phyloP scores from a whole-genome alignment of 768 basidiomycete genomes.

The Ephemerocybe angulata region DNA sequence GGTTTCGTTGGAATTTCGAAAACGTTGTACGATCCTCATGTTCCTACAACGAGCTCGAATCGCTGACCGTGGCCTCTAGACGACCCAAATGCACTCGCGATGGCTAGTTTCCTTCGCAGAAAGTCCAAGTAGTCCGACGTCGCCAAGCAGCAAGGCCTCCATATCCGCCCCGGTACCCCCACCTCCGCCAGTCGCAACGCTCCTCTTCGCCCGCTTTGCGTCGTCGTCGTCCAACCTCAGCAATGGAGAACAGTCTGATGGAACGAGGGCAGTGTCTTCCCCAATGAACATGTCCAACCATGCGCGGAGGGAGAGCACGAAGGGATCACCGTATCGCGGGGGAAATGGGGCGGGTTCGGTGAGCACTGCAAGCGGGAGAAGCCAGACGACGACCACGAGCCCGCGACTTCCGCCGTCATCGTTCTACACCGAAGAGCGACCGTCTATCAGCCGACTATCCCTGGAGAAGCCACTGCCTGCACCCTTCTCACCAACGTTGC shows the following conservation, averaged over 20 bases:
- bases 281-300: slow-evolving; percentile 33
- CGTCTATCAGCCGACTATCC: neutral
- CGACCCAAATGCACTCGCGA: slow-evolving; percentile 21
- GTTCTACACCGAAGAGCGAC: slow-evolving; percentile 11
- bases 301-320: slow-evolving; percentile 10
- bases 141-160: slow-evolving; percentile 10
- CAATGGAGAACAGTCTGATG: slow-evolving; percentile 10
- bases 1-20: neutral
- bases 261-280: slow-evolving; percentile 32
- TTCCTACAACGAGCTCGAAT: neutral
- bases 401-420: slow-evolving; percentile 12
- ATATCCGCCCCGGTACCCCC: neutral
- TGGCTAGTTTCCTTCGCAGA: slow-evolving; percentile 57
- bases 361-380: slow-evolving; percentile 15
- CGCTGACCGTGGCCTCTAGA: neutral
- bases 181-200: neutral
- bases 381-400: slow-evolving; percentile 9
- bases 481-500: slow-evolving; percentile 11
- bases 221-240: neutral
- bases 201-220: neutral
- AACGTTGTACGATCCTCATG: neutral
- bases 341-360: slow-evolving; percentile 15
- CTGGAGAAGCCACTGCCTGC: slow-evolving; percentile 28
- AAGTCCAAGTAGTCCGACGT: slow-evolving; percentile 33
- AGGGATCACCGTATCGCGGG: slow-evolving; percentile 9